Evolutionary conservation across 108 stramenopile species (phyloP).

Genomic region (Parietichytrium sp.): DNA sequence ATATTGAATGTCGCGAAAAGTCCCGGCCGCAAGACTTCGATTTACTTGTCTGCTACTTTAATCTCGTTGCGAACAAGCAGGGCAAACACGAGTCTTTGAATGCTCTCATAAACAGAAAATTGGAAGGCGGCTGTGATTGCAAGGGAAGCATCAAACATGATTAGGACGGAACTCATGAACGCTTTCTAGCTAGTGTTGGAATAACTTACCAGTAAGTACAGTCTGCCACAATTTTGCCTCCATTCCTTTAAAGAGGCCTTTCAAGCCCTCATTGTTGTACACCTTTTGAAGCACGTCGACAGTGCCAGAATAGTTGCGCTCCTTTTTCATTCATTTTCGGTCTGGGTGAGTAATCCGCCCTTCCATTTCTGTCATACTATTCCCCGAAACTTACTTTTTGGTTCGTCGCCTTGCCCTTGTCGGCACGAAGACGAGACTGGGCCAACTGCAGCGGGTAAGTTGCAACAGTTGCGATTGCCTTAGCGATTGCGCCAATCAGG

Average conservation of each 20-base stretch:
- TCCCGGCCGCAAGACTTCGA: too few species aligned
- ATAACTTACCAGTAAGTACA: constrained; percentile 79
- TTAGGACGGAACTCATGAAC: too few species aligned
- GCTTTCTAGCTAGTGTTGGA: too few species aligned
- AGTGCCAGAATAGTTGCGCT: constrained; percentile 58
- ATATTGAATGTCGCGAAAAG: too few species aligned
- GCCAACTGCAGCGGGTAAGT: constrained; percentile 86
- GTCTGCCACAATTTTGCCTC: constrained; percentile 84
- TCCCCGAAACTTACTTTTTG: neutral
- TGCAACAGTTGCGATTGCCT: constrained; percentile 76
- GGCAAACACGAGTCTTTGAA: constrained; percentile 18
- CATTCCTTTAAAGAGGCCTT: constrained; percentile 78
- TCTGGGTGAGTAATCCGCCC: neutral
- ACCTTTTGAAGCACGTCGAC: constrained; percentile 70
- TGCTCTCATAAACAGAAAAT: neutral
- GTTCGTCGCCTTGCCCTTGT: constrained; percentile 54
- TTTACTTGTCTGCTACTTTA: too few species aligned
- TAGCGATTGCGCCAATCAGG: constrained; percentile 78
- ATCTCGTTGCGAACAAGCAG: too few species aligned
- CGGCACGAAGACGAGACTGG: constrained; percentile 63
- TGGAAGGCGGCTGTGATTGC: constrained; percentile 38
- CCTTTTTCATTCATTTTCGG: neutral
- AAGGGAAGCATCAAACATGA: too few species aligned
- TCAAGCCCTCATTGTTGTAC: constrained; percentile 65
- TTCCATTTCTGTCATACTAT: neutral